phyloP scores from a whole-genome alignment of 768 basidiomycete genomes.

The Lentinula lateritia region DNA sequence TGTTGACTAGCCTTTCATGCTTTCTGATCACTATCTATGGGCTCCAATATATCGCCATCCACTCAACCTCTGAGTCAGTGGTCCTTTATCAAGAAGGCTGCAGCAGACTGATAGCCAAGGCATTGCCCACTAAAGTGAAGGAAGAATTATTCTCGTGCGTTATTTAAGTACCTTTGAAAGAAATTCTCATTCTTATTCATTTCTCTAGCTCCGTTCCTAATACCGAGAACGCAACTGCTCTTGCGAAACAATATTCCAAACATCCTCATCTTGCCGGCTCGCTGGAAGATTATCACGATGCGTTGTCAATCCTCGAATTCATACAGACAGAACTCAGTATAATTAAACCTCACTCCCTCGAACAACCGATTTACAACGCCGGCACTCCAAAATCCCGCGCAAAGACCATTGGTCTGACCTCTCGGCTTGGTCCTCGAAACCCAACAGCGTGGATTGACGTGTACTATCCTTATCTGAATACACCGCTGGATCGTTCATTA shows the following conservation, averaged over 20 bases:
- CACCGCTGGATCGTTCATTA: slow-evolving; percentile 61
- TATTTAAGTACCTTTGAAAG: neutral
- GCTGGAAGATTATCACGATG: slow-evolving; percentile 53
- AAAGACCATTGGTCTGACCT: slow-evolving; percentile 55
- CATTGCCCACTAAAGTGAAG: neutral
- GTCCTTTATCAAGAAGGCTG: neutral
- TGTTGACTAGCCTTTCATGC: neutral
- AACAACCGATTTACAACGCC: slow-evolving; percentile 62
- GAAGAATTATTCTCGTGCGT: slow-evolving; percentile 3
- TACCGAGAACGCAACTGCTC: slow-evolving; percentile 48
- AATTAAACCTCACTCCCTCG: slow-evolving; percentile 19
- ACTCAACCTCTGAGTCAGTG: neutral
- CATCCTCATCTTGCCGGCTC: slow-evolving; percentile 75
- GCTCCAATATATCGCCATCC: neutral
- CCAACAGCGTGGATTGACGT: slow-evolving; percentile 79
- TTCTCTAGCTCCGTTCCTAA: slow-evolving; percentile 47
- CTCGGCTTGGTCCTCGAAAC: slow-evolving; percentile 29
- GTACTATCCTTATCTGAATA: slow-evolving; percentile 83
- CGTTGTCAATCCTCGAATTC: slow-evolving; percentile 58
- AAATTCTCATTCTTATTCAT: neutral
- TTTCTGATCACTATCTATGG: neutral
- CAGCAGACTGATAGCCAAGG: neutral
- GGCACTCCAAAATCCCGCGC: slow-evolving; percentile 63
- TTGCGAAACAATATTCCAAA: slow-evolving; percentile 54
- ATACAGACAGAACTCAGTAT: slow-evolving; percentile 66